Percentiles rank a stretch among this genome's conserved stretches.
These are phyloP conservation scores for Arachnopeziza araneosa DNA, from an alignment of 2,329 filamentous ascomycete genomes.

Conservation along the genomic window DNA sequence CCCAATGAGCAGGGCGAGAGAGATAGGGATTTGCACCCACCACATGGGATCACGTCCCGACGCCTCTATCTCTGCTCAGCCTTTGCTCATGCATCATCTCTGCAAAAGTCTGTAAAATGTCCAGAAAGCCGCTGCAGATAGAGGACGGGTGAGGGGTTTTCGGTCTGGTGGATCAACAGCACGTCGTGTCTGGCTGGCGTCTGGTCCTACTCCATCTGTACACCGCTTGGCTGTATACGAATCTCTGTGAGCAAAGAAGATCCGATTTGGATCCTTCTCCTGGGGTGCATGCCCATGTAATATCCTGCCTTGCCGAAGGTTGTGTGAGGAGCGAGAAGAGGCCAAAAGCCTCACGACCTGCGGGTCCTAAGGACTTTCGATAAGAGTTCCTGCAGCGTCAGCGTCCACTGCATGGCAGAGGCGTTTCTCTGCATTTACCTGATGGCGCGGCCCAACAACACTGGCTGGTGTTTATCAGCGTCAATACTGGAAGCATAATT, in stretches of 20 bases:
- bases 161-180: background rate
- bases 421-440: background rate
- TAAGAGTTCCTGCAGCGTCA: background rate
- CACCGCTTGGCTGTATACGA: background rate
- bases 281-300: background rate
- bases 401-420: background rate
- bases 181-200: background rate
- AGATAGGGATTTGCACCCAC: constrained; percentile 7
- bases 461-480: background rate
- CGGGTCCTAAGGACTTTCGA: background rate
- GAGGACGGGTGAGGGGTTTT: background rate
- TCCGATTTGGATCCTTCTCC: background rate
- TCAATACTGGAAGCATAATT: background rate
- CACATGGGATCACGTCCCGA: constrained; percentile 9
- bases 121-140: background rate
- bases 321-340: background rate
- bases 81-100: background rate
- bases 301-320: background rate
- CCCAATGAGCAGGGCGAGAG: constrained; percentile 4
- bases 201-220: background rate
- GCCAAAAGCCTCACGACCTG: background rate
- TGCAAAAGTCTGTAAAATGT: background rate
- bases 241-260: background rate
- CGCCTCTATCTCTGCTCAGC: background rate
- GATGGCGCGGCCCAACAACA: background rate